Conservation (phyloP, 805 yeast species). For the Wickerhamiella sorbophila region DNA sequence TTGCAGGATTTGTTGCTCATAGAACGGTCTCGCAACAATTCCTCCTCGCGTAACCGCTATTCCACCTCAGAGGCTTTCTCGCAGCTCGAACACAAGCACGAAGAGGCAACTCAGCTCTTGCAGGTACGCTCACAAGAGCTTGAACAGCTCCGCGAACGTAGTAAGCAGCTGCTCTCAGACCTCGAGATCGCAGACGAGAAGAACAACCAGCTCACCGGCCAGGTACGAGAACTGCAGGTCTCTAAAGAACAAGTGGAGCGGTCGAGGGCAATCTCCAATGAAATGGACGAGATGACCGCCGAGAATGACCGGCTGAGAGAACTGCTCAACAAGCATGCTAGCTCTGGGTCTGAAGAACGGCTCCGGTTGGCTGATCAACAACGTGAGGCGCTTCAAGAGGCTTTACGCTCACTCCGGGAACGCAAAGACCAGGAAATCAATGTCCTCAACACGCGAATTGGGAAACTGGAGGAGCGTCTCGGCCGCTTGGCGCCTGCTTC, state of each 20-base stretch:
- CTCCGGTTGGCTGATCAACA: conserved; percentile 24
- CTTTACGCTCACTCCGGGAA: conserved; percentile 28
- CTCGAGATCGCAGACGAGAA: conserved; percentile 6
- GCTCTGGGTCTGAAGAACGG: conserved; percentile 24
- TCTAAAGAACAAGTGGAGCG: not conserved
- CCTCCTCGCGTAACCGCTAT: conserved; percentile 15
- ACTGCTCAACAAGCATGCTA: conserved; percentile 21
- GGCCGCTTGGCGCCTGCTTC: conserved; percentile 9
- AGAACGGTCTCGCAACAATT: conserved; percentile 22
- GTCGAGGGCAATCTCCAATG: conserved; percentile 13
- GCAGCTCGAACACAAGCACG: conserved; percentile 18
- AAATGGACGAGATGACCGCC: conserved; percentile 21
- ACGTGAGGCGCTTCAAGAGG: conserved; percentile 28
- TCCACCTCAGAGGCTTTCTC: conserved; percentile 6
- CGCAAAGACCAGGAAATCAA: conserved; percentile 27
- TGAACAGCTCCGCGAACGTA: conserved; percentile 17
- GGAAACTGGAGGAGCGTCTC: conserved; percentile 19
- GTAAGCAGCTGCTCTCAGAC: conserved; percentile 17
- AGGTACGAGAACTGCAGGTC: conserved; percentile 3
- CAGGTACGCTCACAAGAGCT: conserved; percentile 20
- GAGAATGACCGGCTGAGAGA: conserved; percentile 23
- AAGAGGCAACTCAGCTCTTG: conserved; percentile 22
- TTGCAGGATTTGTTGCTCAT: conserved; percentile 21
- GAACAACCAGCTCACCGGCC: not conserved
- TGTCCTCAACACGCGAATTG: conserved; percentile 19